Conservation (phyloP, 148 eudicot genomes). For the Nepenthes gracilis region DNA sequence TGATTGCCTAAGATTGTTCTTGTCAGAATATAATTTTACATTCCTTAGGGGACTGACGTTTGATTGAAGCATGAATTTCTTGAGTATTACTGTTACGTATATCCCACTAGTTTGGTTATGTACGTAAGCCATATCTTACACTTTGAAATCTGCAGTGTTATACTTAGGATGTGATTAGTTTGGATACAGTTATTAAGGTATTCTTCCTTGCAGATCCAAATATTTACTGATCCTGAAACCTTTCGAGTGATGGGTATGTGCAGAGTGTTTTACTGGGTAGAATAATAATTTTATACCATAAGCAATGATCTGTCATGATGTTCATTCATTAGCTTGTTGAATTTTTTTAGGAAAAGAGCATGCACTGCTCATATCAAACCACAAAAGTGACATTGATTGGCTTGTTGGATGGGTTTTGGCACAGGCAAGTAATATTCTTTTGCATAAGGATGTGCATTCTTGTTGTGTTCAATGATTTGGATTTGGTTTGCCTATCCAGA, state of each 20-base stretch:
- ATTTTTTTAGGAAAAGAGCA: conserved; percentile 72
- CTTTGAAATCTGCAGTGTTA: too few species aligned
- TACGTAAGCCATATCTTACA: too few species aligned
- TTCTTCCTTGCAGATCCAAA: conserved; percentile 48
- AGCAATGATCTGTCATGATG: not conserved
- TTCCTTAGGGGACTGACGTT: too few species aligned
- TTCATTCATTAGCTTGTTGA: conserved; percentile 5
- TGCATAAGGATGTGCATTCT: not conserved
- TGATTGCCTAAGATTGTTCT: too few species aligned
- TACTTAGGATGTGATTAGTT: too few species aligned
- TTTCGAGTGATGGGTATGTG: conserved; percentile 68
- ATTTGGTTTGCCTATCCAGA: not conserved
- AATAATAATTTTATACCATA: conserved; percentile 1
- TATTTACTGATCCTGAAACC: conserved; percentile 66
- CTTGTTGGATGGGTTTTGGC: conserved; percentile 97
- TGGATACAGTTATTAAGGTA: not conserved
- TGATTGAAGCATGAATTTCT: too few species aligned
- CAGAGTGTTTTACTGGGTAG: conserved; percentile 1
- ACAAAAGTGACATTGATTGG: conserved; percentile 97
- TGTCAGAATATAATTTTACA: too few species aligned
- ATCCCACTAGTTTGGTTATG: too few species aligned
- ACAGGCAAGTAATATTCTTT: conserved; percentile 51
- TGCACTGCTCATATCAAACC: conserved; percentile 71
- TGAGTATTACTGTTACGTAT: too few species aligned
- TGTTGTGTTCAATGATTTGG: not conserved